Evolutionary conservation across 1,139 yeast genomes (phyloP).

Genomic region (Meyerozyma elateridarum): DNA sequence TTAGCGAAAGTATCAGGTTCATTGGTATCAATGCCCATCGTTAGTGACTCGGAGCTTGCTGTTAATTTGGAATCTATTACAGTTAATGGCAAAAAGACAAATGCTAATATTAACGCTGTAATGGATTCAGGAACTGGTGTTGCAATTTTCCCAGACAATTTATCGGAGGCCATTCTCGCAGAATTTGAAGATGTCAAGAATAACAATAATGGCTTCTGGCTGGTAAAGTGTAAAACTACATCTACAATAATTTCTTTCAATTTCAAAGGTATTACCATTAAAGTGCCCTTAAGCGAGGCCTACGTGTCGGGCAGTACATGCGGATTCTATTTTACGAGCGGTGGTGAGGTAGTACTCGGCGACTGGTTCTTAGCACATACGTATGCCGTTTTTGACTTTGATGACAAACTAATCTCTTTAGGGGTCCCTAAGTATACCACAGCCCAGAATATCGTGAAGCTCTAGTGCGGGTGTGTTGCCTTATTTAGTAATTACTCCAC

Average conservation of each 20-base stretch:
- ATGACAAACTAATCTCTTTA: conserved; percentile 20
- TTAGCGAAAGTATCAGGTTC: conserved; percentile 45
- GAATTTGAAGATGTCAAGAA: neutral
- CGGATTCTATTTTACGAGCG: neutral
- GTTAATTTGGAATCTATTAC: neutral
- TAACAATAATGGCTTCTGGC: neutral
- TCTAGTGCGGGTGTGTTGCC: too few species aligned
- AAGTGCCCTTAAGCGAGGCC: conserved; percentile 8
- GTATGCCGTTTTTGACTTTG: conserved; percentile 26
- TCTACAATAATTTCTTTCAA: conserved; percentile 8
- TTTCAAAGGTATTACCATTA: conserved; percentile 11
- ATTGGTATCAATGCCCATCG: conserved; percentile 36
- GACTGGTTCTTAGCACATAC: conserved; percentile 29
- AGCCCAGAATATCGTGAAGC: neutral
- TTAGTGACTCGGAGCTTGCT: neutral
- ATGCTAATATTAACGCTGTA: neutral
- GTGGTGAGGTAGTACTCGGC: conserved; percentile 16
- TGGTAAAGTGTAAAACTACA: neutral
- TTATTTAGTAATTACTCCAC: too few species aligned
- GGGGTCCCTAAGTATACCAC: conserved; percentile 20
- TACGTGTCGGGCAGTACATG: neutral
- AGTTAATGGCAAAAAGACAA: neutral
- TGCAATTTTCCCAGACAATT: neutral
- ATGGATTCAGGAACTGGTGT: conserved; percentile 1
- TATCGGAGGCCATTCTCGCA: neutral